Conservation (phyloP, 768 basidiomycete species). For the Tricholoma flavovirens region DNA sequence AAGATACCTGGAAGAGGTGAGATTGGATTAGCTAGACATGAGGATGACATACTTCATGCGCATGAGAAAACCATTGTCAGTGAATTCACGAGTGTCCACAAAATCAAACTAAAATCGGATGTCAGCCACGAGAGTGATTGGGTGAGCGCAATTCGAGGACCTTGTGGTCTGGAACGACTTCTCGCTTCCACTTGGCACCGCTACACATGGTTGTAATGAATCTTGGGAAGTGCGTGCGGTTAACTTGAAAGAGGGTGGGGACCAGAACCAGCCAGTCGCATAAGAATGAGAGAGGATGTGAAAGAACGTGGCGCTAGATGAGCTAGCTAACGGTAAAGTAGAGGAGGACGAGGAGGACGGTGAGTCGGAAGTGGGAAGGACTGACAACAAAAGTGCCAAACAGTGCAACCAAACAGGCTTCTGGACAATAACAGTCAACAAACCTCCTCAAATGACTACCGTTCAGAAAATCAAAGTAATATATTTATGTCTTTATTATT, state of each 20-base stretch:
- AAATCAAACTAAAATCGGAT: conserved; percentile 80
- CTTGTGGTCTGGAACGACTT: conserved; percentile 97
- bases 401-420: conserved; percentile 5
- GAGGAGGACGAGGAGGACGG: background rate
- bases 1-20: conserved; percentile 57
- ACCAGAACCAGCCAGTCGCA: conserved; percentile 52
- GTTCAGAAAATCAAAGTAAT: conserved; percentile 83
- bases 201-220: conserved; percentile 25
- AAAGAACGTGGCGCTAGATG: conserved; percentile 22
- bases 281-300: conserved; percentile 18
- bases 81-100: conserved; percentile 89
- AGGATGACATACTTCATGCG: conserved; percentile 65
- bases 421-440: conserved; percentile 7
- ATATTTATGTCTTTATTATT: conserved; percentile 11
- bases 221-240: too few relatives aligned
- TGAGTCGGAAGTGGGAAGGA: too few relatives aligned
- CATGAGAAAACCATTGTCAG: conserved; percentile 80
- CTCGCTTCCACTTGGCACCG: conserved; percentile 91
- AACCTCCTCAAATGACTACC: conserved; percentile 63
- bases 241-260: conserved; percentile 15
- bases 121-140: conserved; percentile 18
- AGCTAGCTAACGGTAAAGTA: conserved; percentile 10
- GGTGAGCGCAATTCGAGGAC: conserved; percentile 32
- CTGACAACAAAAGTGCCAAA: background rate
- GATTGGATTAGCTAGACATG: background rate